These are phyloP conservation scores for Dimargaris cristalligena DNA, from an alignment of 192 early-diverging fungal species.

Conservation along the genomic window DNA sequence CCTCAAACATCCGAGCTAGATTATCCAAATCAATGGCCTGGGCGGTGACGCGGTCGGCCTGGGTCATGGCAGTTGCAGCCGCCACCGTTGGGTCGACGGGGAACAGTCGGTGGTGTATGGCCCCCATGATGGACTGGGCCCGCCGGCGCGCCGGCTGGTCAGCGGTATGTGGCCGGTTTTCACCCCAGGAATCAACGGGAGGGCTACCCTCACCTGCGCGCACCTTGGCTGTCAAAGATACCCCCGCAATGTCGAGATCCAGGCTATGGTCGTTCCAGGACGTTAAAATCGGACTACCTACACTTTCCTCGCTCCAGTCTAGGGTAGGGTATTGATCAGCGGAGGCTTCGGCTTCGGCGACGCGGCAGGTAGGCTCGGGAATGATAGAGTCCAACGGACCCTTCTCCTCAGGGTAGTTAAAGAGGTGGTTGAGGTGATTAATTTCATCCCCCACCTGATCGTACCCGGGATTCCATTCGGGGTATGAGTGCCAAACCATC, in stretches of 20 bases:
- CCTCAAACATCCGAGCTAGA: constrained; percentile 2
- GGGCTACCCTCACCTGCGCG: no score
- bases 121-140: not conserved
- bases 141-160: not conserved
- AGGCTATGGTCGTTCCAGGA: no score
- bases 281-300: no score
- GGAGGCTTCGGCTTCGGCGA: not conserved
- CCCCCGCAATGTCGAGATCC: no score
- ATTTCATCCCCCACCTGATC: not conserved
- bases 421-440: not conserved
- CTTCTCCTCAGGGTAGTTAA: not conserved
- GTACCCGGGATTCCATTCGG: not conserved
- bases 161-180: not conserved
- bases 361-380: not conserved
- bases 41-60: not conserved
- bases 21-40: not conserved
- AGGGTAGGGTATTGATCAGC: not conserved
- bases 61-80: not conserved
- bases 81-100: not conserved
- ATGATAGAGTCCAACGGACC: not conserved
- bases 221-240: no score
- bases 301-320: no score
- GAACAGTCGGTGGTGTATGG: not conserved
- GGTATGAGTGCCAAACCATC: not conserved
- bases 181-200: not conserved